Evolutionary conservation across 352 stramenopile genomes (phyloP).

Genomic region (Globisporangium parvum): DNA sequence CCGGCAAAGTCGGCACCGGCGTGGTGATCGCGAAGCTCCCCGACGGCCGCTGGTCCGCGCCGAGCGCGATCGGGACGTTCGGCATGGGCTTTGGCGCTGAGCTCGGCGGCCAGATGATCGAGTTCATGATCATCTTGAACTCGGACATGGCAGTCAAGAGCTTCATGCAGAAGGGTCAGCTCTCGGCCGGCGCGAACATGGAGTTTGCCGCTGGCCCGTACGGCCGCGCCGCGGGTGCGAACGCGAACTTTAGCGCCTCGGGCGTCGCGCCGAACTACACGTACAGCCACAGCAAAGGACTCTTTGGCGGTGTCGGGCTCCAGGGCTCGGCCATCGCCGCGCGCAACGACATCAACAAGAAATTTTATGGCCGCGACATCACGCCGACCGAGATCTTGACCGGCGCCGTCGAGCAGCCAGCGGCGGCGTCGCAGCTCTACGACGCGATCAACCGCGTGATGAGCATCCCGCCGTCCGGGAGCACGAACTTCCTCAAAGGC

Average conservation of each 20-base stretch:
- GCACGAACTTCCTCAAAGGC: slow-evolving; percentile 40
- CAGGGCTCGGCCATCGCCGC: slow-evolving; percentile 79
- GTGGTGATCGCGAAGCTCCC: slow-evolving; percentile 92
- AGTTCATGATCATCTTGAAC: slow-evolving; percentile 92
- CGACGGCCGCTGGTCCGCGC: slow-evolving; percentile 93
- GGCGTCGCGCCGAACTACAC: slow-evolving; percentile 84
- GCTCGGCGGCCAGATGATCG: slow-evolving; percentile 74
- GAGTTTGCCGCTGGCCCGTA: slow-evolving; percentile 80
- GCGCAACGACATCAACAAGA: slow-evolving; percentile 78
- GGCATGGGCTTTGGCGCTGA: slow-evolving; percentile 86
- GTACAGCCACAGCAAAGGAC: slow-evolving; percentile 84
- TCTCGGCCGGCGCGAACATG: slow-evolving; percentile 79
- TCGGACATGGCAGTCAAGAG: slow-evolving; percentile 90
- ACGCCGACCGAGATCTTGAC: slow-evolving; percentile 80
- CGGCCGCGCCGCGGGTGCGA: slow-evolving; percentile 65
- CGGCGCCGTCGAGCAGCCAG: slow-evolving; percentile 73
- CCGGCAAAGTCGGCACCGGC: slow-evolving; percentile 81
- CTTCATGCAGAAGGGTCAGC: slow-evolving; percentile 81
- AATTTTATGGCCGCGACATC: slow-evolving; percentile 87
- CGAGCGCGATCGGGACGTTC: slow-evolving; percentile 90
- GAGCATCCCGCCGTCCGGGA: slow-evolving; percentile 64
- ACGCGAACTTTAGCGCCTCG: slow-evolving; percentile 69
- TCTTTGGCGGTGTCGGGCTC: slow-evolving; percentile 78
- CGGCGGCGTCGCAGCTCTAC: slow-evolving; percentile 76
- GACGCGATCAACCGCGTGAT: slow-evolving; percentile 71